These are phyloP conservation scores for Candida anutae DNA, from an alignment of 1,139 yeast genomes.

Conservation along the genomic window DNA sequence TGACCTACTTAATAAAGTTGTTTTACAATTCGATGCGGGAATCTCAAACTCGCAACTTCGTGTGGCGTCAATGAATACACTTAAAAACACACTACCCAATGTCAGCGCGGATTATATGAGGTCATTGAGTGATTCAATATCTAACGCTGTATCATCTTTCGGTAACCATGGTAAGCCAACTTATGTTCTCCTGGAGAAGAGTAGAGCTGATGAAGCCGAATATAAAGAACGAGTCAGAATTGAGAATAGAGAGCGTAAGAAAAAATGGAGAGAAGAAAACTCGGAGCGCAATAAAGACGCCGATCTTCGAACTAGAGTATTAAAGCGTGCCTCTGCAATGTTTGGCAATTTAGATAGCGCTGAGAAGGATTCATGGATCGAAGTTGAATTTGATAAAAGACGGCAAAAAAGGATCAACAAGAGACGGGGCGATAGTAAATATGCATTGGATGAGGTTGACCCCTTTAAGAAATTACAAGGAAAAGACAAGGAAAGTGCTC, in stretches of 20 bases:
- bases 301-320: slow-evolving; percentile 72
- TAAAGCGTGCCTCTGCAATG: slow-evolving; percentile 58
- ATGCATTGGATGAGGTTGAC: slow-evolving; percentile 5
- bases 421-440: slow-evolving; percentile 11
- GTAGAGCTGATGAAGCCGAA: slow-evolving; percentile 25
- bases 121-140: slow-evolving; percentile 22
- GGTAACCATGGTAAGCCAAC: slow-evolving; percentile 5
- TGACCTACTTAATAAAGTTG: slow-evolving; percentile 18
- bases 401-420: slow-evolving; percentile 48
- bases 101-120: slow-evolving; percentile 16
- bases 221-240: slow-evolving; percentile 52
- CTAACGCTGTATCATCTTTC: slow-evolving; percentile 21
- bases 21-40: slow-evolving; percentile 16
- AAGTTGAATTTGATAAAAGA: slow-evolving; percentile 60
- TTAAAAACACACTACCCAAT: slow-evolving; percentile 3
- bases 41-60: too few relatives aligned
- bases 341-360: slow-evolving; percentile 57
- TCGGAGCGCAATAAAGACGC: slow-evolving; percentile 78
- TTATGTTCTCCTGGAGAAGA: slow-evolving; percentile 16
- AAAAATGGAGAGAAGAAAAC: slow-evolving; percentile 85
- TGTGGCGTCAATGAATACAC: too few relatives aligned
- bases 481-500: slow-evolving; percentile 3
- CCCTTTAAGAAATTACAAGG: slow-evolving; percentile 1
- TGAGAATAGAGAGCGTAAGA: slow-evolving; percentile 80
- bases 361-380: slow-evolving; percentile 64